Conservation (phyloP, 1,284 basidiomycete genomes). For the Abortiporus biennis region DNA sequence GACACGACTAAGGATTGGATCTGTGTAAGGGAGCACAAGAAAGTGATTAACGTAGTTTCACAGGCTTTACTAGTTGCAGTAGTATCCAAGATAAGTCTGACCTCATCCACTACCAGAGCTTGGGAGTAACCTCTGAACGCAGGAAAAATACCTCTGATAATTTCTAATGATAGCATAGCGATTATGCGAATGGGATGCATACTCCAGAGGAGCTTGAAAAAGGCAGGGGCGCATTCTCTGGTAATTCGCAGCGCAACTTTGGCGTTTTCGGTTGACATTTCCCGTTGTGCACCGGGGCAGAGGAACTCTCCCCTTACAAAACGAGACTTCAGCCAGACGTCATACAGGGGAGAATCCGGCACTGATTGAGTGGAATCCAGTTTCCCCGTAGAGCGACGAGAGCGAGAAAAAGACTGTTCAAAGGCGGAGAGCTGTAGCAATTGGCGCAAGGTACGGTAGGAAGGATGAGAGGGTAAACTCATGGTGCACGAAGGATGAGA, state of each 20-base stretch:
- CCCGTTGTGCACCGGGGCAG: slow-evolving; percentile 62
- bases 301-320: slow-evolving; percentile 34
- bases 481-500: slow-evolving; percentile 22
- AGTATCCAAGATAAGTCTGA: slow-evolving; percentile 26
- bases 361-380: slow-evolving; percentile 10
- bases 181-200: slow-evolving; percentile 61
- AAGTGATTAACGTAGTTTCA: too few species aligned
- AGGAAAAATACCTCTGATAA: slow-evolving; percentile 67
- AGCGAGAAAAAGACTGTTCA: slow-evolving; percentile 2
- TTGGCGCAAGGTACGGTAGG: slow-evolving; percentile 8
- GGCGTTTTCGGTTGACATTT: slow-evolving; percentile 47
- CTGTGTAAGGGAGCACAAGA: slow-evolving; percentile 28
- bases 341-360: slow-evolving; percentile 30
- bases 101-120: slow-evolving; percentile 78
- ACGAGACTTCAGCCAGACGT: slow-evolving; percentile 63
- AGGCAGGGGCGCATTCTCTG: slow-evolving; percentile 45
- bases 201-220: slow-evolving; percentile 54
- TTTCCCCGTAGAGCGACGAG: slow-evolving; percentile 12
- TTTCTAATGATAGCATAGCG: slow-evolving; percentile 60
- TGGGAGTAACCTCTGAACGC: slow-evolving; percentile 80
- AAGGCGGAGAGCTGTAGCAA: slow-evolving; percentile 8
- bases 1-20: slow-evolving; percentile 61
- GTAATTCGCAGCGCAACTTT: slow-evolving; percentile 50
- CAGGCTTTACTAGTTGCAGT: too few species aligned
- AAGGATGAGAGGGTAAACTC: slow-evolving; percentile 13